These are phyloP conservation scores for Polygonum aviculare DNA, from an alignment of 148 eudicot genomes.

Conservation along the genomic window DNA sequence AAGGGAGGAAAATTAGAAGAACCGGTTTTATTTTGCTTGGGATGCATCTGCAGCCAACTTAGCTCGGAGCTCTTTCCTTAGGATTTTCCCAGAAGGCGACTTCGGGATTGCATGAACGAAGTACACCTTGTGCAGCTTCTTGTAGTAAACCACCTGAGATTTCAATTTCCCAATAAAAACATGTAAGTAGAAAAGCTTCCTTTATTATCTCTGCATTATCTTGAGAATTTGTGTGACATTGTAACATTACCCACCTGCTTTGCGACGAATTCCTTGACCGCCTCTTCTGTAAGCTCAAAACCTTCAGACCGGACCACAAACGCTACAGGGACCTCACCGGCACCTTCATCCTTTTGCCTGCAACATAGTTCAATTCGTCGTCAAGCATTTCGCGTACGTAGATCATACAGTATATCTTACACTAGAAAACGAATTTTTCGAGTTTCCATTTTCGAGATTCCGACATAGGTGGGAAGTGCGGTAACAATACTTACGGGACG, in stretches of 20 bases:
- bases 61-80: conserved; percentile 74
- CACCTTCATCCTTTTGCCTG: conserved; percentile 71
- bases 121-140: conserved; percentile 75
- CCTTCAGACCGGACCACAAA: conserved; percentile 46
- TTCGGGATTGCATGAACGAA: conserved; percentile 70
- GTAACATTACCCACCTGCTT: conserved; percentile 34
- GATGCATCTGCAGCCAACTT: conserved; percentile 22
- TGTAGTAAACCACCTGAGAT: conserved; percentile 37
- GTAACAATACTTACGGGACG: conserved; percentile 54
- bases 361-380: background rate
- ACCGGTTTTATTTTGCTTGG: background rate
- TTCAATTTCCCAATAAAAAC: background rate
- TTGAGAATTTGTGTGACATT: background rate
- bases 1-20: background rate
- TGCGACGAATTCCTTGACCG: conserved; percentile 45
- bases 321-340: conserved; percentile 69
- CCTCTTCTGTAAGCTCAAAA: conserved; percentile 39
- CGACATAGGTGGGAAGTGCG: background rate
- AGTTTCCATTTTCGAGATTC: too few relatives aligned
- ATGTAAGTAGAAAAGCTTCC: background rate
- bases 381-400: background rate
- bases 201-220: background rate
- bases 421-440: too few relatives aligned
- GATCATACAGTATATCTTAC: background rate
- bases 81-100: conserved; percentile 74